These are phyloP conservation scores for Trichophyton simii DNA, from an alignment of 2,329 filamentous ascomycete genomes.

Conservation along the genomic window DNA sequence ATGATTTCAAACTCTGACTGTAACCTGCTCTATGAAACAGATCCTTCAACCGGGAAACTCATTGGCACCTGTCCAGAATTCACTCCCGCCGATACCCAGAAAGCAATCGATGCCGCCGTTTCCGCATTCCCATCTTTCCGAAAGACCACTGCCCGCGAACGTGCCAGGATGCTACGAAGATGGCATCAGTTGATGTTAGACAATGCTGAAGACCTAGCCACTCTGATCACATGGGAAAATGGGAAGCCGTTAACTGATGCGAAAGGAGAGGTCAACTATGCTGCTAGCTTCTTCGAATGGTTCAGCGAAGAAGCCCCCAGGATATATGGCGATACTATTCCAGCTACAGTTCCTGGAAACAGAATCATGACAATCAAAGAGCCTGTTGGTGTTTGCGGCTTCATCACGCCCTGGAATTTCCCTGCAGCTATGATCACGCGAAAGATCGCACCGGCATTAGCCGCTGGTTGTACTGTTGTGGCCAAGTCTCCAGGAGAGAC, in stretches of 20 bases:
- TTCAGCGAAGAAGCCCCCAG: constrained; percentile 51
- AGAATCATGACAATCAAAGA: constrained; percentile 52
- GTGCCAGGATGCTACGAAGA: constrained; percentile 49
- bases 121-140: constrained; percentile 54
- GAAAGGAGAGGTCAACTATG: constrained; percentile 47
- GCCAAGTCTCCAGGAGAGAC: constrained; percentile 87
- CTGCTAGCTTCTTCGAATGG: constrained; percentile 50
- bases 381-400: constrained; percentile 53
- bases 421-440: constrained; percentile 42
- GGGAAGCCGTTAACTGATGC: constrained; percentile 53
- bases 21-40: constrained; percentile 28
- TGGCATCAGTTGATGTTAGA: constrained; percentile 57
- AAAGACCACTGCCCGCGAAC: constrained; percentile 48
- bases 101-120: constrained; percentile 71
- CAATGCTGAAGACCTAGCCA: constrained; percentile 53
- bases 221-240: constrained; percentile 57
- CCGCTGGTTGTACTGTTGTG: constrained; percentile 91
- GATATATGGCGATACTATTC: constrained; percentile 49
- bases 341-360: constrained; percentile 46
- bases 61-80: constrained; percentile 79
- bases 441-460: constrained; percentile 50
- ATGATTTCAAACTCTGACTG: not conserved
- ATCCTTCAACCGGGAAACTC: constrained; percentile 68
- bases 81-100: constrained; percentile 60
- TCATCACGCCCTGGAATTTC: constrained; percentile 59